Evolutionary conservation across 805 yeast species (phyloP).

Genomic region (Zygosaccharomyces gambellarensis): DNA sequence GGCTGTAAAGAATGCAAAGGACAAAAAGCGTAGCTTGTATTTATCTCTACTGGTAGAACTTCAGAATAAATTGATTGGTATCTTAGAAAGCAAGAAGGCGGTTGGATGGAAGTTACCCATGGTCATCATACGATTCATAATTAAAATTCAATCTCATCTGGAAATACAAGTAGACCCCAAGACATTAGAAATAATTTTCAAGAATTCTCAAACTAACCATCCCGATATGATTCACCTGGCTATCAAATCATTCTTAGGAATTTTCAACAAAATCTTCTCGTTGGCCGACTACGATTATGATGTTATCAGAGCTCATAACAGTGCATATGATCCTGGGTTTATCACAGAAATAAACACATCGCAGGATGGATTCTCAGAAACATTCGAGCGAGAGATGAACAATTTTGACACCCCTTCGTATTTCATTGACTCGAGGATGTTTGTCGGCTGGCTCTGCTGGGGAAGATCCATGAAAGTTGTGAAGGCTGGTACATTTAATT

Average conservation of each 20-base stretch:
- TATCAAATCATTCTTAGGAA: constrained; percentile 53
- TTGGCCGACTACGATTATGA: constrained; percentile 48
- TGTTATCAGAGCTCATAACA: constrained; percentile 39
- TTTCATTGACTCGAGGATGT: constrained; percentile 53
- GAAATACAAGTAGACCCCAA: constrained; percentile 44
- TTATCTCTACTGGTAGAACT: constrained; percentile 40
- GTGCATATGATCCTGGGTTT: constrained; percentile 42
- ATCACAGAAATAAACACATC: constrained; percentile 43
- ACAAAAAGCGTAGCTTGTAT: constrained; percentile 46
- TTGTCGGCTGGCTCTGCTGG: constrained; percentile 76
- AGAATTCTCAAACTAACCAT: constrained; percentile 54
- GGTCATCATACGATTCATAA: constrained; percentile 46
- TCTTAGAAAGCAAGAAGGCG: constrained; percentile 15
- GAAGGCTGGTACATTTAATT: constrained; percentile 29
- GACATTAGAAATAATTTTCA: constrained; percentile 42
- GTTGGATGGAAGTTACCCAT: constrained; percentile 53
- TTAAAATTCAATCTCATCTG: constrained; percentile 48
- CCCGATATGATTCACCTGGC: constrained; percentile 61
- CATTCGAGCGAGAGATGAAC: constrained; percentile 49
- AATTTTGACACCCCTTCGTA: constrained; percentile 44
- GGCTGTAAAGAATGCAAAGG: constrained; percentile 60
- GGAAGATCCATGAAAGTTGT: constrained; percentile 47
- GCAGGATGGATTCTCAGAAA: constrained; percentile 34
- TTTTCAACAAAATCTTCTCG: constrained; percentile 43
- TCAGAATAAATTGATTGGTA: constrained; percentile 36